Conservation (phyloP, 768 basidiomycete species). For the Russula dissimulans region DNA sequence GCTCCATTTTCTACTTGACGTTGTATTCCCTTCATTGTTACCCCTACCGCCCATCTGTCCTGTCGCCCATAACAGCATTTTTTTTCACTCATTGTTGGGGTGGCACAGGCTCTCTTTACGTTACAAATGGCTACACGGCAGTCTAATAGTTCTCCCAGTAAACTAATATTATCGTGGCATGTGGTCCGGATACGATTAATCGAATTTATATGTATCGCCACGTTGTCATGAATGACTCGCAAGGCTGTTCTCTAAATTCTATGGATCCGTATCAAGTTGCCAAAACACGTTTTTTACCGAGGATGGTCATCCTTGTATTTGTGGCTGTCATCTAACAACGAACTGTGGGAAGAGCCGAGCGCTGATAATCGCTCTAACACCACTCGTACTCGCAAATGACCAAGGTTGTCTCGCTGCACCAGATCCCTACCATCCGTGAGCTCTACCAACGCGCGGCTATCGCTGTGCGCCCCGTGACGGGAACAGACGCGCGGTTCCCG, state of each 20-base stretch:
- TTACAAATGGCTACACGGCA: conserved; percentile 3
- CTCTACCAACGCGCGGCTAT: conserved; percentile 41
- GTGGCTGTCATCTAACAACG: no score
- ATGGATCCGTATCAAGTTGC: no score
- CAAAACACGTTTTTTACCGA: neutral
- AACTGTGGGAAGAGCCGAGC: neutral
- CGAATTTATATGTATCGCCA: neutral
- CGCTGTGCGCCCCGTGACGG: conserved; percentile 22
- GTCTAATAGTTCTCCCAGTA: neutral
- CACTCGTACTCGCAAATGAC: neutral
- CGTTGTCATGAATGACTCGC: no score
- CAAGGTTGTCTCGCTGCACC: conserved; percentile 27
- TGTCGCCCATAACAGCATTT: neutral
- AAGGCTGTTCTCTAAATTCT: no score
- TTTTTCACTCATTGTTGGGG: neutral
- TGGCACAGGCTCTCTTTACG: neutral
- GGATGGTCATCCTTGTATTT: neutral
- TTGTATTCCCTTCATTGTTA: conserved; percentile 3
- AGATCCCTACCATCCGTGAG: conserved; percentile 48
- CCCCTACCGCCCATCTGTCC: neutral
- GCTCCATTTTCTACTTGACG: neutral
- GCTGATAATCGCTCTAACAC: neutral
- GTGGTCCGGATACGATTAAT: neutral
- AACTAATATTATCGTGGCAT: neutral
- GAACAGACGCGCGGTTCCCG: conserved; percentile 30